Percentiles rank a stretch among this genome's conserved stretches.
phyloP scores from a whole-genome alignment of 139 green algal species.

The Mesotaenium endlicherianum region DNA sequence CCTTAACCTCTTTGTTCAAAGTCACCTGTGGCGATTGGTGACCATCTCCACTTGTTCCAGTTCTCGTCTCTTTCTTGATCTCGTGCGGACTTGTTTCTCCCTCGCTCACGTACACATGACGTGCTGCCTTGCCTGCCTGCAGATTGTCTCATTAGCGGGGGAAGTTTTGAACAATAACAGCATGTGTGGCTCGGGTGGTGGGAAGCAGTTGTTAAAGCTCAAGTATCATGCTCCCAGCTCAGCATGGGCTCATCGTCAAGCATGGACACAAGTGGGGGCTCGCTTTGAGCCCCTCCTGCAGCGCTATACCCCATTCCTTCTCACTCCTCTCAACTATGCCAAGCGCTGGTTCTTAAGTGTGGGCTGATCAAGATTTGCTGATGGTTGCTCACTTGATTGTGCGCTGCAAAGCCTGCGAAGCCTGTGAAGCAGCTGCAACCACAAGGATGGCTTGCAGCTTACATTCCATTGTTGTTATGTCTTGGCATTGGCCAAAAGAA shows the following conservation, averaged over 20 bases:
- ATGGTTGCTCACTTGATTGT: no score
- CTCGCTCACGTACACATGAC: not conserved
- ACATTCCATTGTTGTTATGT: no score
- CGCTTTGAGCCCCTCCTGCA: not conserved
- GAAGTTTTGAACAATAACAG: not conserved
- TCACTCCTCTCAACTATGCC: not conserved
- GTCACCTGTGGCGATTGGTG: not conserved
- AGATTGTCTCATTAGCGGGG: not conserved
- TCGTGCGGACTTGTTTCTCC: not conserved
- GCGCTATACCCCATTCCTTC: not conserved
- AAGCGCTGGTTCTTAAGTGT: conserved; percentile 14
- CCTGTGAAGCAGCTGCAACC: no score
- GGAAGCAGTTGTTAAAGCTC: not conserved
- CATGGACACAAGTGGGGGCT: not conserved
- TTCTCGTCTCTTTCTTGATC: not conserved
- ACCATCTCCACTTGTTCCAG: not conserved
- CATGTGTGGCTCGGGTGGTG: not conserved
- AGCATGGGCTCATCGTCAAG: not conserved
- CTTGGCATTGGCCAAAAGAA: no score
- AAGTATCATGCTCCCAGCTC: not conserved
- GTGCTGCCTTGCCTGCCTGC: not conserved
- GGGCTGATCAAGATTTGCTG: no score
- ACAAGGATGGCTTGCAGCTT: no score
- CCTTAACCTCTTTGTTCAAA: not conserved
- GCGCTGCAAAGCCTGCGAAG: no score